Base-by-base conservation (phyloP, 805 yeast species). In the Schizosaccharomyces osmophilus region DNA sequence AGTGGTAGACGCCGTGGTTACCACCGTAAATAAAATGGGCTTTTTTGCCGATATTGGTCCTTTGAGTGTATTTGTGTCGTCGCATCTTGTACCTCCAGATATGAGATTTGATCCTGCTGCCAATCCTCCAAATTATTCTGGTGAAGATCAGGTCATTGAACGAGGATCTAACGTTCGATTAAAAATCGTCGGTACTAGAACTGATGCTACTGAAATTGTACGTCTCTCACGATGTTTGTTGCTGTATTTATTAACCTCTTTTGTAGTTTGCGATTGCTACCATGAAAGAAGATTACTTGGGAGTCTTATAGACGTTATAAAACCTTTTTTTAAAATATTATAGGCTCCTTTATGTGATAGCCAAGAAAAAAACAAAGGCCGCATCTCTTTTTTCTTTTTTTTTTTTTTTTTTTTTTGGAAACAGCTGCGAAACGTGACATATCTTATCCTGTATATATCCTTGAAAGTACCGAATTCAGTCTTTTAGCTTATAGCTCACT, bases 21-120 rank as follows among this genome's bases (percentile, higher is more conserved):
- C 95, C 15, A 85, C 87, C 41, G 97, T 95, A 59, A 75, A 87
- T 85, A 72, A 87, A 69, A 85, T 90, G 83, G 98, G 98, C 8
- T 87, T 93, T 66, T 93, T 93, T 71, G 97, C 95, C 48, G 97
- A 93, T 72, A 98, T 93, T 36, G 98, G 98, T 0, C 98, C 98
- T 17, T 76, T 93, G 70, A 82, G 89, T 29, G 96, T 93, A 48
- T 93, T 93, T 72, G 94, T 93, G 26, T 85, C 95, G 29, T 88
- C 94, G 45, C 97, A 90, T 73, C 78, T 89, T 71, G 89, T 93
- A 67, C 97, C 98, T 8, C 82, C 86, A 48, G 96, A 90, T 70
- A 85, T 93, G 88, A 78, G 82, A 63, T 93, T 84, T 72, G 90
- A 89, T 67, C 95, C 97, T 6, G 84, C 94, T 24, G 89, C 95